These are phyloP conservation scores for Fusarium circinatum DNA, from an alignment of 2,329 filamentous ascomycete genomes.

Conservation along the genomic window DNA sequence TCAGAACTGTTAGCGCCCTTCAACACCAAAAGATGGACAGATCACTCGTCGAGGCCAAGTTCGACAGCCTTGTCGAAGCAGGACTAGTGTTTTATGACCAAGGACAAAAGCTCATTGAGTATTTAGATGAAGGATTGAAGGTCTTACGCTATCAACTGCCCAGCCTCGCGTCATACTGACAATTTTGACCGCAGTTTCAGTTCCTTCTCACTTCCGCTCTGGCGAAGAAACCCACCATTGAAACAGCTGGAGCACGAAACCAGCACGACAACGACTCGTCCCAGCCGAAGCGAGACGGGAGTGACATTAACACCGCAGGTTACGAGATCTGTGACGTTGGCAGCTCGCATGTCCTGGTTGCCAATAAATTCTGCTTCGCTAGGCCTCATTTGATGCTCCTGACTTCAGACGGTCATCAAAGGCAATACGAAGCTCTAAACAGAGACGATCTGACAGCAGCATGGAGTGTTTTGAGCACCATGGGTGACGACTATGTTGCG, in stretches of 20 bases:
- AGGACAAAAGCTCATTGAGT: background rate
- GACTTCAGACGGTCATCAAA: background rate
- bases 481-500: background rate
- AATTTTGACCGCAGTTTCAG: background rate
- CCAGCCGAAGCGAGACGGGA: background rate
- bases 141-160: fast-evolving
- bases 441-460: background rate
- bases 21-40: background rate
- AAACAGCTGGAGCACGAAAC: background rate
- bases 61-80: background rate
- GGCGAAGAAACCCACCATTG: background rate
- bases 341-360: background rate
- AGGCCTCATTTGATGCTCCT: background rate
- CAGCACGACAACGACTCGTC: fast-evolving
- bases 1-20: background rate
- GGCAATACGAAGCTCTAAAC: background rate
- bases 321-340: background rate
- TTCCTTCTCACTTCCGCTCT: background rate
- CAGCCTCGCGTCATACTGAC: background rate
- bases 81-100: background rate
- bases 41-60: background rate
- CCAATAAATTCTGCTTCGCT: constrained; percentile 5
- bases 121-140: background rate
- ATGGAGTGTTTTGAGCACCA: background rate
- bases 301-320: background rate